Evolutionary conservation across 257 asterid genomes (phyloP), one percentile per base, ranked within the genome.

Genomic region (Voacanga thouarsii): DNA sequence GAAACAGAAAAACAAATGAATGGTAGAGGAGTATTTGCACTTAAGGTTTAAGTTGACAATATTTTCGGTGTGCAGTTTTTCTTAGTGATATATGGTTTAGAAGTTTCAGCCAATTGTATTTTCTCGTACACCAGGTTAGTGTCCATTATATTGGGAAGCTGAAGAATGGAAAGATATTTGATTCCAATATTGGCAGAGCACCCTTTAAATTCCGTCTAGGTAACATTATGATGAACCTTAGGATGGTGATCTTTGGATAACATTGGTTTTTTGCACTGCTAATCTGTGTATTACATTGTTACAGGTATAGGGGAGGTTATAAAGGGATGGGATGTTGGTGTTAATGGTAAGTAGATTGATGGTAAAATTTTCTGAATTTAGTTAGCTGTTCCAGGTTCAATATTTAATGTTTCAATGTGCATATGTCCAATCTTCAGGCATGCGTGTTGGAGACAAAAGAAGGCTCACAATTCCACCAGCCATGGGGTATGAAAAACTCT

Each of bases 281-380:
- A 75, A 71, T 47, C 65, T 23, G 60, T 77, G 50, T 51, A 37
- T 74, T 72, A 41, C 75, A 60, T 77, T 77, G 74, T 81, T 78
- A 77, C 92, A 95, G 99, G 99, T 74, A 84, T 92, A 28, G 99
- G 99, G 71, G 84, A 92, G 86, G 99, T 96, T 82, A 96, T 96
- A 53, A 89, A 90, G 83, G 99, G 99, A 80, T 96, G 98, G 99
- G 99, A 96, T 76, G 95, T 96, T 76, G 99, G 99, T 60, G 96
- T 96, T 72, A 84, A 85, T 64, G 98, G 99, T 93, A 94, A 84
- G 76, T 83, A 30, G 65, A 75, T 53, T 80, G 47, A 65, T 68
- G 39, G 49, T 33, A 9, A 50, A 0, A 37, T 78, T 53, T 68
- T 67, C 19, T 78, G 66, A 18, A 47, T 71, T 14, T 49, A 12